Evolutionary conservation across 495 filamentous ascomycete genomes (phyloP).

Genomic region (Hypoxylon rickii): DNA sequence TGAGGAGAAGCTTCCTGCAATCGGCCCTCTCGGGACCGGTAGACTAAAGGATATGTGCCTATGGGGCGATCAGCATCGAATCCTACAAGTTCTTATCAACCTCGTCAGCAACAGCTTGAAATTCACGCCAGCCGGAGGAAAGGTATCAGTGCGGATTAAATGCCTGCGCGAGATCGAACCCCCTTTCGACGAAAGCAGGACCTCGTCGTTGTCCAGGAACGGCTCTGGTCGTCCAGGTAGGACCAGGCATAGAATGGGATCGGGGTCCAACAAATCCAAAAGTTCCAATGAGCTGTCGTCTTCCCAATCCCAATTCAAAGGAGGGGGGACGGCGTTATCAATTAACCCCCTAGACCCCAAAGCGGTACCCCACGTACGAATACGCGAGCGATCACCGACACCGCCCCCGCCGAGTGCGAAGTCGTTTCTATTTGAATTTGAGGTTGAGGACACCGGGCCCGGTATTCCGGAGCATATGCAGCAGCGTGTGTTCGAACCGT

Average conservation of each 20-base stretch:
- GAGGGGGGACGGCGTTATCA: slow-evolving; percentile 52
- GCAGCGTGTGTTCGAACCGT: slow-evolving; percentile 87
- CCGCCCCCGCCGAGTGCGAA: slow-evolving; percentile 64
- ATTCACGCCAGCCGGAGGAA: slow-evolving; percentile 81
- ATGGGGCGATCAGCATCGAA: slow-evolving; percentile 89
- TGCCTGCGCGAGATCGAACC: slow-evolving; percentile 63
- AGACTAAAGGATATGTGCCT: slow-evolving; percentile 73
- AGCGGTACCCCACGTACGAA: slow-evolving; percentile 49
- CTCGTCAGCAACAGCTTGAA: slow-evolving; percentile 91
- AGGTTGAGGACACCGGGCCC: slow-evolving; percentile 87
- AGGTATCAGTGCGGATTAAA: slow-evolving; percentile 72
- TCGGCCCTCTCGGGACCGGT: slow-evolving; percentile 64
- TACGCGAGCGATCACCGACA: slow-evolving; percentile 61
- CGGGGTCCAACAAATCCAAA: slow-evolving; percentile 53
- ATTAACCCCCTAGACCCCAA: slow-evolving; percentile 65
- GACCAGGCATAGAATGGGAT: slow-evolving; percentile 49
- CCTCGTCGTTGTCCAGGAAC: slow-evolving; percentile 55
- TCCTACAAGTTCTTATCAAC: slow-evolving; percentile 90
- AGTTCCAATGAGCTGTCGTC: slow-evolving; percentile 45
- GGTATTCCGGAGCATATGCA: slow-evolving; percentile 82
- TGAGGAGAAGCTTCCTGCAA: slow-evolving; percentile 47
- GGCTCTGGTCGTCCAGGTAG: slow-evolving; percentile 46
- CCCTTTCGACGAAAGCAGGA: slow-evolving; percentile 46
- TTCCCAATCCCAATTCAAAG: slow-evolving; percentile 34
- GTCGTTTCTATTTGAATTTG: slow-evolving; percentile 76